Evolutionary conservation across 768 basidiomycete genomes (phyloP).

Genomic region (Hericium alpestre): DNA sequence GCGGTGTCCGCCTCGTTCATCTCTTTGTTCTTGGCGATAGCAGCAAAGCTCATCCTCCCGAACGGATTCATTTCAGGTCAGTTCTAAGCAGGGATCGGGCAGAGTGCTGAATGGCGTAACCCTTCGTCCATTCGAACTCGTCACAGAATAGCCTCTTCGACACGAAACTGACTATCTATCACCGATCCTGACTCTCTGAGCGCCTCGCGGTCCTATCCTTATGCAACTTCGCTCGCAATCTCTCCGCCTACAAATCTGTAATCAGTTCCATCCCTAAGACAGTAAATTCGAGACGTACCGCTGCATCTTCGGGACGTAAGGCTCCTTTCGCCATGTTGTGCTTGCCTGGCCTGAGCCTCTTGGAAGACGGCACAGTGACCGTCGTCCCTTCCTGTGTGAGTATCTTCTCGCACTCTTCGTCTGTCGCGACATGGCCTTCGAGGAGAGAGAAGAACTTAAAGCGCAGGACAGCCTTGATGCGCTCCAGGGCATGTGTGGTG

Average conservation of each 20-base stretch:
- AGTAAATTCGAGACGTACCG: conserved; percentile 36
- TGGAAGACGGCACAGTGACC: conserved; percentile 29
- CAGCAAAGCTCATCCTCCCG: too few relatives aligned
- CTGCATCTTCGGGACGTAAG: conserved; percentile 70
- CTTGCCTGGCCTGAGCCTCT: conserved; percentile 55
- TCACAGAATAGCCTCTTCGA: too few relatives aligned
- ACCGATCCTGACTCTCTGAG: not conserved
- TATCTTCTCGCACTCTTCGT: conserved; percentile 62
- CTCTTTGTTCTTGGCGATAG: too few relatives aligned
- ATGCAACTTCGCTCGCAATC: conserved; percentile 44
- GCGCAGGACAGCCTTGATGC: conserved; percentile 75
- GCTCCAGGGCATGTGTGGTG: conserved; percentile 60
- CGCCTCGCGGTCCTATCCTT: conserved; percentile 6
- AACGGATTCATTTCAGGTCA: too few relatives aligned
- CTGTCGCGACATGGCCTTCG: conserved; percentile 59
- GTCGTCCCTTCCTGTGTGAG: conserved; percentile 31
- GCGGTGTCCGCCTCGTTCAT: too few relatives aligned
- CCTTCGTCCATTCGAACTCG: too few relatives aligned
- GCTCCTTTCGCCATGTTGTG: conserved; percentile 89
- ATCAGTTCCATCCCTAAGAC: not conserved
- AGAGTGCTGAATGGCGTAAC: too few relatives aligned
- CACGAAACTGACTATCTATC: not conserved
- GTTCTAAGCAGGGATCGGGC: too few relatives aligned
- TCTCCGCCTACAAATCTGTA: conserved; percentile 40
- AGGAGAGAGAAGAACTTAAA: conserved; percentile 78